Conservation (phyloP, 352 stramenopile genomes). For the Pythium grandisporangium region DNA sequence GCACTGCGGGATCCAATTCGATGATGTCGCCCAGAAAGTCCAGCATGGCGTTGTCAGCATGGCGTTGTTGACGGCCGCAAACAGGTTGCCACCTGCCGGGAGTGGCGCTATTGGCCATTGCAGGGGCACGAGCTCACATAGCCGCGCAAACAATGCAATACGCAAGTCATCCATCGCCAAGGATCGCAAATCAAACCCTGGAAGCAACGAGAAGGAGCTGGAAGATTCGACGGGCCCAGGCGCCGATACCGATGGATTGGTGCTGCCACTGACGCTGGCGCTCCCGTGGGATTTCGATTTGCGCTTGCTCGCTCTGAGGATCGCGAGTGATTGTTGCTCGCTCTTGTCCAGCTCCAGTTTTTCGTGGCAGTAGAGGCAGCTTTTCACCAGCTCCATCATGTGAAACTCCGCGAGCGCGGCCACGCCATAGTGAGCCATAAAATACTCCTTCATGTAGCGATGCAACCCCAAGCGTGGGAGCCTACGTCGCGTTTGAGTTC, state of each 20-base stretch:
- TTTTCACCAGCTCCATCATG: constrained; percentile 67
- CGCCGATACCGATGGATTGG: too few relatives aligned
- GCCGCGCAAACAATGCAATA: constrained; percentile 37
- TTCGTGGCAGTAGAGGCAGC: constrained; percentile 41
- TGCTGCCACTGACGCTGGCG: too few relatives aligned
- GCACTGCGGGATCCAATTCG: constrained; percentile 32
- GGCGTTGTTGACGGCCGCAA: too few relatives aligned
- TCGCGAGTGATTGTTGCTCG: too few relatives aligned
- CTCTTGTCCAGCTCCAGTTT: constrained; percentile 13
- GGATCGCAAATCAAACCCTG: not conserved
- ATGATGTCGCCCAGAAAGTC: constrained; percentile 58
- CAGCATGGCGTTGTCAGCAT: constrained; percentile 29
- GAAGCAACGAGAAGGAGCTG: constrained; percentile 2
- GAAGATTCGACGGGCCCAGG: too few relatives aligned
- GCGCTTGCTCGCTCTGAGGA: too few relatives aligned
- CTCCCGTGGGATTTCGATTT: too few relatives aligned
- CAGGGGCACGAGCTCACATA: constrained; percentile 51
- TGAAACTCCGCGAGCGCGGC: constrained; percentile 53
- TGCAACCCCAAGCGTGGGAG: constrained; percentile 23
- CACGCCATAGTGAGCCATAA: constrained; percentile 40
- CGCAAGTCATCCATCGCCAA: constrained; percentile 26
- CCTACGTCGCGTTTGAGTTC: constrained; percentile 9
- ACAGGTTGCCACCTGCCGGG: constrained; percentile 24
- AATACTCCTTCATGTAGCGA: constrained; percentile 48
- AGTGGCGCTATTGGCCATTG: constrained; percentile 3